phyloP scores from a whole-genome alignment of 345 rosid genomes.

The Rhodomyrtus tomentosa region DNA sequence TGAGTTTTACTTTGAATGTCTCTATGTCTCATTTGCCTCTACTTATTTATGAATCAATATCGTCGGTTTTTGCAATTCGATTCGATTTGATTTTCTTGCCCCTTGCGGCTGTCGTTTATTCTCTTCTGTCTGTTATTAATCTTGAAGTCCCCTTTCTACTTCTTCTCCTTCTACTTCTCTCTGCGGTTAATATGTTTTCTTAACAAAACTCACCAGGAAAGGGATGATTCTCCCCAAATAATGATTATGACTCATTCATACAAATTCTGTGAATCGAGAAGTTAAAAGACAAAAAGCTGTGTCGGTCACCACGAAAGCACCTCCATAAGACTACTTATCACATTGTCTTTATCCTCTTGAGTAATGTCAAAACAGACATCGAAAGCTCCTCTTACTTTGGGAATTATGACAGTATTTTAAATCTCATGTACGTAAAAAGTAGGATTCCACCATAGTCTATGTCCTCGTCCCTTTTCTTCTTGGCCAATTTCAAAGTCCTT shows the following conservation, averaged over 20 bases:
- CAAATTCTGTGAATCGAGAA: background rate
- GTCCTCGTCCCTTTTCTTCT: background rate
- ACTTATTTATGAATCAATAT: background rate
- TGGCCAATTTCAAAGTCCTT: background rate
- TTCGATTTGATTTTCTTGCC: background rate
- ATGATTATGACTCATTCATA: background rate
- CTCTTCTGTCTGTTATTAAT: too few relatives aligned
- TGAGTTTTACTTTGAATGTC: too few relatives aligned
- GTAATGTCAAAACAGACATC: background rate
- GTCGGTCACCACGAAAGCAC: background rate
- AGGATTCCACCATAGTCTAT: background rate
- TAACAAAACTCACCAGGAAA: background rate
- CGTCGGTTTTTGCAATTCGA: background rate
- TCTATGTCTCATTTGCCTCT: background rate
- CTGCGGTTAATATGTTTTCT: background rate
- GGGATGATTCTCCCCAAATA: background rate
- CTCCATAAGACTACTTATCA: background rate
- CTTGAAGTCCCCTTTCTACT: background rate
- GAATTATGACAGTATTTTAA: background rate
- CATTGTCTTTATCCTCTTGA: background rate
- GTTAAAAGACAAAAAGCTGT: background rate
- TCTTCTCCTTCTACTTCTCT: background rate
- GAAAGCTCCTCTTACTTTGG: background rate
- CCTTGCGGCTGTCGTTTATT: too few relatives aligned
- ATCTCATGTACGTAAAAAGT: background rate